Conservation (phyloP, 805 yeast species). For the Candida dendrica region DNA sequence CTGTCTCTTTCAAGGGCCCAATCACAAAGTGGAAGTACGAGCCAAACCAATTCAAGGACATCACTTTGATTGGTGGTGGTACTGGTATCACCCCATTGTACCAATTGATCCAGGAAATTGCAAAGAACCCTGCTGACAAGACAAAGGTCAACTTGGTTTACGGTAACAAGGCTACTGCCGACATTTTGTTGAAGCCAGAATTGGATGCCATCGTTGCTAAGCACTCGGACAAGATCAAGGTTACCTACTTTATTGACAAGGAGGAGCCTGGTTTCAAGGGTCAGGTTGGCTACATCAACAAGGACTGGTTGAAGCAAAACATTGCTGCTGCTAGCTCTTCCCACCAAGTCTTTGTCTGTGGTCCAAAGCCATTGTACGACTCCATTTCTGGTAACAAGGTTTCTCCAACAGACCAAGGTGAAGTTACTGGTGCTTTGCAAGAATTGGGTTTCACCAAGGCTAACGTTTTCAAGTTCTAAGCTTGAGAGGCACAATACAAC, state of each 20-base stretch:
- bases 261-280: conserved; percentile 44
- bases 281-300: conserved; percentile 66
- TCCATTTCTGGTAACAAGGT: conserved; percentile 82
- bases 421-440: conserved; percentile 76
- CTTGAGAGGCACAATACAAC: not conserved
- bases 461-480: conserved; percentile 81
- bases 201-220: conserved; percentile 60
- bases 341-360: conserved; percentile 81
- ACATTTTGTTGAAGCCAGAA: conserved; percentile 73
- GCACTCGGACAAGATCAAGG: conserved; percentile 71
- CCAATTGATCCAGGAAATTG: conserved; percentile 74
- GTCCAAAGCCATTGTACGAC: conserved; percentile 88
- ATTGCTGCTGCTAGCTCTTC: conserved; percentile 63
- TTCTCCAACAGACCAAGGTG: conserved; percentile 92
- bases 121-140: conserved; percentile 76
- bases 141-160: conserved; percentile 80
- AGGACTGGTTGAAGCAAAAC: conserved; percentile 57
- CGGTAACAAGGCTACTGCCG: conserved; percentile 73
- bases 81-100: conserved; percentile 94
- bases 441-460: conserved; percentile 86
- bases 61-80: conserved; percentile 91
- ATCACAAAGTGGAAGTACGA: conserved; percentile 85
- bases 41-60: conserved; percentile 73
- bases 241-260: conserved; percentile 76
- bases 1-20: conserved; percentile 91